Conservation (phyloP, 345 rosid genomes). For the Noccaea bulbosa region DNA sequence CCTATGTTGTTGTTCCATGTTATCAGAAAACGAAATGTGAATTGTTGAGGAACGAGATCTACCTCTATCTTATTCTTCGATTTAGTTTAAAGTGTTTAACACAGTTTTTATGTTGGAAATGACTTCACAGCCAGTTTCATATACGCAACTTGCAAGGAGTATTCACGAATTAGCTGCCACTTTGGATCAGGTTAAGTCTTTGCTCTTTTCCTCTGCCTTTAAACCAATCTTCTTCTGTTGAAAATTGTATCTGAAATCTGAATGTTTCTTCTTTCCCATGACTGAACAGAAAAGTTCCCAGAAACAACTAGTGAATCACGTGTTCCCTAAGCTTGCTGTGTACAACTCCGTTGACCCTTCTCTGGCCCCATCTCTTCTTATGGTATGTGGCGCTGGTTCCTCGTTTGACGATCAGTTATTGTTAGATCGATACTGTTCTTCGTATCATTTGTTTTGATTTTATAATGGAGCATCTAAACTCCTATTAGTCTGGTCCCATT, state of each 20-base stretch:
- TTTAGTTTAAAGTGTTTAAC: conserved; percentile 4
- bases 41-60: conserved; percentile 10
- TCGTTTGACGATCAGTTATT: neutral
- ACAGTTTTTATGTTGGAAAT: conserved; percentile 9
- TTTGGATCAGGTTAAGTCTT: conserved; percentile 77
- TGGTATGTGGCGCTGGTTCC: conserved; percentile 55
- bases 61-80: neutral
- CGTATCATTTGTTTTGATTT: conserved; percentile 2
- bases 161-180: conserved; percentile 97
- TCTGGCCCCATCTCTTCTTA: conserved; percentile 97
- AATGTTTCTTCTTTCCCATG: conserved; percentile 15
- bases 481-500: neutral
- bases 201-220: conserved; percentile 5
- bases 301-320: conserved; percentile 87
- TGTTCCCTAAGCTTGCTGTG: conserved; percentile 96
- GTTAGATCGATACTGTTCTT: conserved; percentile 7
- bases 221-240: conserved; percentile 10
- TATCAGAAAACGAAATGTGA: conserved; percentile 10
- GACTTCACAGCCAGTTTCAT: conserved; percentile 83
- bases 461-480: conserved; percentile 13
- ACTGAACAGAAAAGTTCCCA: conserved; percentile 80
- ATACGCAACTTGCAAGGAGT: conserved; percentile 97
- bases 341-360: conserved; percentile 99
- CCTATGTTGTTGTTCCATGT: conserved; percentile 3
- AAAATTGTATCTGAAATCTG: neutral